These are phyloP conservation scores for Monsonia emarginata DNA, from an alignment of 441 rosid species.

Conservation along the genomic window DNA sequence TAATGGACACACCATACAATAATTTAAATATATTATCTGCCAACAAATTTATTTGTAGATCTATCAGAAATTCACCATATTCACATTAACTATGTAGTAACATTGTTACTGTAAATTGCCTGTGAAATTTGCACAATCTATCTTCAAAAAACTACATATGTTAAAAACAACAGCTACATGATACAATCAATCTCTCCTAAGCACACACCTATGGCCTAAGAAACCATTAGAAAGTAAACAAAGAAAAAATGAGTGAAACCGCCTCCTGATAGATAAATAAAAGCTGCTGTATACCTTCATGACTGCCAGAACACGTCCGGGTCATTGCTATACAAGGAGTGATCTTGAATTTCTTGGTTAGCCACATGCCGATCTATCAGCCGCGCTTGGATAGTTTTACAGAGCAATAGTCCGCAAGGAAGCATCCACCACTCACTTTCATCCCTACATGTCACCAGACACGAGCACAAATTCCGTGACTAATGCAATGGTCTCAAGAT, in stretches of 20 bases:
- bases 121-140: background rate
- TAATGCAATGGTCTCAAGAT: conserved; percentile 16
- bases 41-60: too few species aligned
- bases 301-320: conserved; percentile 95
- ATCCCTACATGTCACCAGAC: conserved; percentile 53
- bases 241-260: background rate
- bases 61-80: background rate
- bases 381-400: conserved; percentile 86
- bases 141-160: background rate
- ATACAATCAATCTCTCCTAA: background rate
- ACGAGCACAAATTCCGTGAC: background rate
- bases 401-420: conserved; percentile 84
- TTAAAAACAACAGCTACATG: too few species aligned
- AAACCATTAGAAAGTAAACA: background rate
- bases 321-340: conserved; percentile 85
- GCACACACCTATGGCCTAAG: background rate
- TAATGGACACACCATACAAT: too few species aligned
- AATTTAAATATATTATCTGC: too few species aligned
- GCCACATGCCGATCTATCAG: conserved; percentile 93
- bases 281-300: conserved; percentile 22
- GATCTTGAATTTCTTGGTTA: conserved; percentile 96
- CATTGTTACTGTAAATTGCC: background rate
- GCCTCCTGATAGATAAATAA: background rate
- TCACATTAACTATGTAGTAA: background rate
- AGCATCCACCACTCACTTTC: conserved; percentile 99